phyloP scores from a whole-genome alignment of 208 protist species.

The Herpetomonas samuelpessoai region DNA sequence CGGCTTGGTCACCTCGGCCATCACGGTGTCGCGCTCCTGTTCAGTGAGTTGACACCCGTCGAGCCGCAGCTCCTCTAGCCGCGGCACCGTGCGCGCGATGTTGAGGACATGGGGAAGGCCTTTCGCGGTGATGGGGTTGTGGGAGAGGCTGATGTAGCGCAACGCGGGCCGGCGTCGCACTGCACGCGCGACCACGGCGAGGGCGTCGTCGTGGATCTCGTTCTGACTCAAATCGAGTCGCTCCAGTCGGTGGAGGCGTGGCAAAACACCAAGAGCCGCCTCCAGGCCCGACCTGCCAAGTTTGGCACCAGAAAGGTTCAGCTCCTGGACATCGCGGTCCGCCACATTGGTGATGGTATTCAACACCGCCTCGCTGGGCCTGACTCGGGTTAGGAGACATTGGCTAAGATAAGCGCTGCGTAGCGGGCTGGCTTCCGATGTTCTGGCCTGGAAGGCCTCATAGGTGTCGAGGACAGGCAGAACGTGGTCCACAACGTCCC shows the following conservation, averaged over 20 bases:
- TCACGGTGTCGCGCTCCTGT: constrained; percentile 15
- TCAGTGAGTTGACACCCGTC: constrained; percentile 36
- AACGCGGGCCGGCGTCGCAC: constrained; percentile 48
- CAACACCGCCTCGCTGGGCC: constrained; percentile 45
- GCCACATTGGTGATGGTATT: constrained; percentile 12
- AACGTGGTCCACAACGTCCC: constrained; percentile 25
- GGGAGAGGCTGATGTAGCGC: constrained; percentile 39
- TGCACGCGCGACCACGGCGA: constrained; percentile 18
- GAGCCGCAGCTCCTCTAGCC: constrained; percentile 28
- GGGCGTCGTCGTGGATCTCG: constrained; percentile 35
- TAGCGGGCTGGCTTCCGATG: constrained; percentile 31
- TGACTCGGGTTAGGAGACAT: constrained; percentile 36
- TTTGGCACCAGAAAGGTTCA: constrained; percentile 31
- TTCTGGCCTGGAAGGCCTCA: constrained; percentile 19
- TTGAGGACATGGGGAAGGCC: constrained; percentile 25
- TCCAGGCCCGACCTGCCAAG: constrained; percentile 43
- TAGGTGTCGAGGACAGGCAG: constrained; percentile 28
- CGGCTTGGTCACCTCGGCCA: constrained; percentile 16
- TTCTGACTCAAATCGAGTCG: constrained; percentile 55
- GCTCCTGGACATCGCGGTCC: constrained; percentile 12
- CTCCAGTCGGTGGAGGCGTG: constrained; percentile 46
- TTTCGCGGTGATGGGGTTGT: constrained; percentile 49
- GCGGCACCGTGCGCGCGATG: constrained; percentile 30
- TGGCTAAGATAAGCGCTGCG: constrained; percentile 56
- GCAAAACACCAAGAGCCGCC: constrained; percentile 39